Evolutionary conservation across 805 yeast species (phyloP).

Genomic region (Lachancea quebecensis): DNA sequence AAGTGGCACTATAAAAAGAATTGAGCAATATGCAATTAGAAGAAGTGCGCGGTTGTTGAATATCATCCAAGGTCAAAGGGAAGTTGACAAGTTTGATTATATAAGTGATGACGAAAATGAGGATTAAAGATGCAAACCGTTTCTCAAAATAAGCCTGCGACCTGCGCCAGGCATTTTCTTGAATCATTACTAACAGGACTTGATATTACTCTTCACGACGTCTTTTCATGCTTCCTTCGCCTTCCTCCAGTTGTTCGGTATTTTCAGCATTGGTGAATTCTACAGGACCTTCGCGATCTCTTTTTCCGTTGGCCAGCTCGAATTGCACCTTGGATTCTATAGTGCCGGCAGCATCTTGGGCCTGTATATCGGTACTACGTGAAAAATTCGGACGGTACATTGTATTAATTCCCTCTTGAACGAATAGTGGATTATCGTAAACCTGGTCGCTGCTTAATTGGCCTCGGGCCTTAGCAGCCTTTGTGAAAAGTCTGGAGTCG

Average conservation of each 20-base stretch:
- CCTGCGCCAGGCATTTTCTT: not conserved
- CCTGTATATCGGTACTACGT: constrained; percentile 9
- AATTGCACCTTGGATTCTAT: constrained; percentile 9
- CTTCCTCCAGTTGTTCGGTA: not conserved
- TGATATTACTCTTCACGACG: too few relatives aligned
- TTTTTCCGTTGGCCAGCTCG: constrained; percentile 10
- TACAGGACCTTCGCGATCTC: constrained; percentile 37
- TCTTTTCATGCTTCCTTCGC: too few relatives aligned
- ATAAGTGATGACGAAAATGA: constrained; percentile 15
- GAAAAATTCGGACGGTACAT: constrained; percentile 39
- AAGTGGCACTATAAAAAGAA: constrained; percentile 82
- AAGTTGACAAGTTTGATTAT: constrained; percentile 13
- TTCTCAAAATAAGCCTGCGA: constrained; percentile 5
- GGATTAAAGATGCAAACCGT: constrained; percentile 6
- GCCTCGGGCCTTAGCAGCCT: constrained; percentile 35
- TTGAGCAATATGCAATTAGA: constrained; percentile 64
- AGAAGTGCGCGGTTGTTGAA: constrained; percentile 26
- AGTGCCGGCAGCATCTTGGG: constrained; percentile 7
- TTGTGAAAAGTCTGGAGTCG: constrained; percentile 53
- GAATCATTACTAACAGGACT: too few relatives aligned
- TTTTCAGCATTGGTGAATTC: constrained; percentile 37
- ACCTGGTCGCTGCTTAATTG: constrained; percentile 39
- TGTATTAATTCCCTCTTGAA: constrained; percentile 43
- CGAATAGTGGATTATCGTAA: constrained; percentile 55
- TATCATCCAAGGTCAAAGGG: constrained; percentile 8